Percentiles rank a stretch among this genome's conserved stretches.
These are phyloP conservation scores for Thermomucor indicae-seudaticae DNA, from an alignment of 371 early-diverging fungal species.

Conservation along the genomic window DNA sequence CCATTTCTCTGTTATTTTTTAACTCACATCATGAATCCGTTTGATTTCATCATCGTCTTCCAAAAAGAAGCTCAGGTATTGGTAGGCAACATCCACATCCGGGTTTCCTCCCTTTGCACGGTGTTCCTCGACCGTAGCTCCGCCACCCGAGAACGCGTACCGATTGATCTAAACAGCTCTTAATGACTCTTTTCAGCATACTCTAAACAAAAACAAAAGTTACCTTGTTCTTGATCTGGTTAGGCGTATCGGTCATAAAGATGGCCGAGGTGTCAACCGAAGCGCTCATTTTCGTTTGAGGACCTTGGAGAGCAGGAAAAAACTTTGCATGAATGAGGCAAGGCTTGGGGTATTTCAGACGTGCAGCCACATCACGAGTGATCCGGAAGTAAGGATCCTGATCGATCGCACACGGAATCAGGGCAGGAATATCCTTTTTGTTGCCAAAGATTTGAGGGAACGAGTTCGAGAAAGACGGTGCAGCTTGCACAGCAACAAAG, in stretches of 20 bases:
- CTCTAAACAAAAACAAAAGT: background rate
- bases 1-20: background rate
- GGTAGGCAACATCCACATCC: conserved; percentile 97
- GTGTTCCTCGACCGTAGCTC: conserved; percentile 92
- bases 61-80: conserved; percentile 96
- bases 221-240: conserved; percentile 96
- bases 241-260: conserved; percentile 92
- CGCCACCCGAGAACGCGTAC: conserved; percentile 97
- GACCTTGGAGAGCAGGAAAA: conserved; percentile 97
- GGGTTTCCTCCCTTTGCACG: conserved; percentile 89
- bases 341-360: conserved; percentile 97
- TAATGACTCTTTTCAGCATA: background rate
- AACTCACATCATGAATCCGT: conserved; percentile 56
- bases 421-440: conserved; percentile 88
- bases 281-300: conserved; percentile 99
- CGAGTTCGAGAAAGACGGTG: conserved; percentile 92
- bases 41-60: conserved; percentile 94
- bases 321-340: conserved; percentile 93
- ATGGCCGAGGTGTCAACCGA: conserved; percentile 92
- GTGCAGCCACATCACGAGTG: conserved; percentile 95
- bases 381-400: conserved; percentile 99
- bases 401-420: conserved; percentile 99
- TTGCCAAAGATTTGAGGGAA: conserved; percentile 95
- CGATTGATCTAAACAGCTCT: conserved; percentile 69
- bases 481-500: conserved; percentile 91